A percentile compares a stretch with the other conserved stretches of the same genome.
Evolutionary conservation across 345 rosid genomes (phyloP).

Genomic region (Carallia pectinifolia): DNA sequence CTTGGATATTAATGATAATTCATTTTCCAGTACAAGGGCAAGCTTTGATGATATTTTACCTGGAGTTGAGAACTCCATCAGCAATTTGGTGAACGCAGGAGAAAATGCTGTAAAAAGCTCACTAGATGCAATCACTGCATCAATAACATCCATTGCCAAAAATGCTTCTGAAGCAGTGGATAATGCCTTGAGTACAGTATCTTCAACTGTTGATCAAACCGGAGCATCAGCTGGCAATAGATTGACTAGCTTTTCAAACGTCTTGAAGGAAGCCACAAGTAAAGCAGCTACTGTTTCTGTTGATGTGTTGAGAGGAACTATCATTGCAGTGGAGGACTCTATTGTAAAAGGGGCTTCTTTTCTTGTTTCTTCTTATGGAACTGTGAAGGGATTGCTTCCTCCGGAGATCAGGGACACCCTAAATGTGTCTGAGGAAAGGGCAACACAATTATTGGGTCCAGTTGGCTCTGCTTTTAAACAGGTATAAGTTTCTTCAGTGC

Average conservation of each 20-base stretch:
- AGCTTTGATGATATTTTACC: constrained; percentile 52
- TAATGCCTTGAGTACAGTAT: constrained; percentile 39
- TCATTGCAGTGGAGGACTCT: constrained; percentile 61
- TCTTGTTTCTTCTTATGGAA: constrained; percentile 61
- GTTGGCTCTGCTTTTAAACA: constrained; percentile 60
- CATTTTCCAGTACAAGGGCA: constrained; percentile 40
- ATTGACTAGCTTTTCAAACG: constrained; percentile 46
- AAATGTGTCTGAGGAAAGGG: constrained; percentile 66
- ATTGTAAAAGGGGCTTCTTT: constrained; percentile 61
- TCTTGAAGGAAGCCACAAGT: constrained; percentile 55
- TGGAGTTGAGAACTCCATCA: constrained; percentile 44
- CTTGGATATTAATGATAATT: constrained; percentile 31
- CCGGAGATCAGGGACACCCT: constrained; percentile 55
- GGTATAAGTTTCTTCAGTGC: constrained; percentile 44
- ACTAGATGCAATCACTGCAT: constrained; percentile 54
- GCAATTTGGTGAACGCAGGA: constrained; percentile 52
- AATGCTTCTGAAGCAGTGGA: constrained; percentile 63
- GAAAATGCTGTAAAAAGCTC: constrained; percentile 52
- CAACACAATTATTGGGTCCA: constrained; percentile 48
- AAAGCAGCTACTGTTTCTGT: constrained; percentile 49
- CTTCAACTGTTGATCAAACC: constrained; percentile 54
- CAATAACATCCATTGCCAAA: constrained; percentile 51
- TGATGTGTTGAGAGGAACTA: constrained; percentile 62
- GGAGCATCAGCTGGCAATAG: constrained; percentile 51
- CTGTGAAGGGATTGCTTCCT: constrained; percentile 73